Base-by-base conservation (phyloP, 805 yeast genomes). In the Huiozyma sinensis region DNA sequence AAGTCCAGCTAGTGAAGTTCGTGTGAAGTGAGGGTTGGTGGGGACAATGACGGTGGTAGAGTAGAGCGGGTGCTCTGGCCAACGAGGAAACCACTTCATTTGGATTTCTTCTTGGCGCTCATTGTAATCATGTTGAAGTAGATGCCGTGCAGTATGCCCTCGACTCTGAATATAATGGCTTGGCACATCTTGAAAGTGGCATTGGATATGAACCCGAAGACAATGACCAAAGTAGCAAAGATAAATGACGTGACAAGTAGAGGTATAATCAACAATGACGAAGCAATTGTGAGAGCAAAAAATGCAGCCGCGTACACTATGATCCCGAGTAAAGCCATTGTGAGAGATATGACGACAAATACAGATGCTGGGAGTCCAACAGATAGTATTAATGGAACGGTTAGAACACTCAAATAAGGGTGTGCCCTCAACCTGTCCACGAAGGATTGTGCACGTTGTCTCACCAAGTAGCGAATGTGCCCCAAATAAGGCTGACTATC, bases 191-290 rank as follows among this genome's bases (percentile, higher is more conserved):
- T 52, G 43, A 58, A 60, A 4, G 56, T 51, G 4, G 51, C n/a
- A 33, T 57, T 58, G 44, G 63, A 57, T 38, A 57, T 37, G 36
- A 59, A 53, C 11, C 63, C 64, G 39, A 58, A 52, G 4, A 53
- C 36, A 1, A 61, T 56, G 9, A 57, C 58, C 10, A 53, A 55
- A 2, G 54, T 44, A 1, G 64, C 64, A 40, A 60, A 59, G 8
- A 53, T 37, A 40, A 58, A 50, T 4, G 66, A 60, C 4, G 52
- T 36, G 1, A 48, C 44, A 38, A 62, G 38, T 33, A 61, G 44
- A 27, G 66, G 66, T 2, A 57, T 40, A 28, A 62, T 53, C 28
- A 61, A 49, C 9, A 56, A 27, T 2, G 60, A 45, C 4, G 64
- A 56, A 2, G 48, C 12, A n/a, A 50, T 29, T 3, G 53, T 55